Evolutionary conservation across 2,329 filamentous ascomycete species (phyloP), one percentile per base, ranked within the genome.

Genomic region (Fusarium mexicanum): DNA sequence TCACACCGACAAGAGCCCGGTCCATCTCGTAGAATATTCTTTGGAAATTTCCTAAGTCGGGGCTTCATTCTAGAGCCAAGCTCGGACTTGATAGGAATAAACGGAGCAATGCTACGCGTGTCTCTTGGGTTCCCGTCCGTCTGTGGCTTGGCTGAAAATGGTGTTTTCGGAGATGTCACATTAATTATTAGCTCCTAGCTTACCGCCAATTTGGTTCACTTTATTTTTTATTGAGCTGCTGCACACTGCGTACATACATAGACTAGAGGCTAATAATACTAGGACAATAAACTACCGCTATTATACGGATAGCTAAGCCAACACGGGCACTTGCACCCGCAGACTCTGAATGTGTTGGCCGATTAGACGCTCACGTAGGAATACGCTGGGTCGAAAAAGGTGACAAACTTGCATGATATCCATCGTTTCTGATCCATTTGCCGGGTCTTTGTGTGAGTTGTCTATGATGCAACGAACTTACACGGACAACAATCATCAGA

Each of bases 141-240:
- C 46, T 41, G 59, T 64, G 64, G 59, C 50, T 50, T 57, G 67
- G 61, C 61, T 70, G 67, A 61, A 47, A 38, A 66, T 58, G 55
- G 43, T 67, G 67, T 61, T 66, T 29, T 47, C 33, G 41, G 61
- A 64, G 29, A 59, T 63, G 41, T 60, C 65, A 61, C 38, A 44
- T 67, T 47, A 40, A 48, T 67, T 47, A 47, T 65, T 50, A 50
- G 53, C 60, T 74, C 43, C 48, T 40, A 58, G 61, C 67, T 73
- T 74, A 74, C 71, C 71, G 71, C 71, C 69, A 59, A 60, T 72
- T 72, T 59, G 71, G 71, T 72, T 69, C 71, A 61, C 48, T 59
- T 43, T 71, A 57, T 58, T 60, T 74, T 68, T 58, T 43, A 73
- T 35, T 41, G 57, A 57, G 46, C 37, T 20, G 65, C 50, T 44